A percentile compares a stretch with the other conserved stretches of the same genome.
These are phyloP conservation scores for Pyrenula aspistea DNA, from an alignment of 495 filamentous ascomycete genomes.

Conservation along the genomic window DNA sequence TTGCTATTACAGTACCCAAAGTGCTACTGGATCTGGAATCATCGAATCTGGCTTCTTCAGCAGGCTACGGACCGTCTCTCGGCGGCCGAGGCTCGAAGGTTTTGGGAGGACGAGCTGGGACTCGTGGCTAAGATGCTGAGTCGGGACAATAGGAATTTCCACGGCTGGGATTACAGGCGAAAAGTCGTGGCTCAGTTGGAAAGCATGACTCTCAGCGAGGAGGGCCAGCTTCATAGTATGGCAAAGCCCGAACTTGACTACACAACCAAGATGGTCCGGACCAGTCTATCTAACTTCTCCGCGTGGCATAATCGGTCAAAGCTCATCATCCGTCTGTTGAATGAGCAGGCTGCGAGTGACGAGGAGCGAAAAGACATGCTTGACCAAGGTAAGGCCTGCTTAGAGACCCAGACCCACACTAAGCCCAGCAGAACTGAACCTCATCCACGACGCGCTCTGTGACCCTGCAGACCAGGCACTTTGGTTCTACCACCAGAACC, in stretches of 20 bases:
- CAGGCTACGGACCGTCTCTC: constrained; percentile 54
- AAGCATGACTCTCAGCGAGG: constrained; percentile 32
- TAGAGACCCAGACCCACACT: background rate
- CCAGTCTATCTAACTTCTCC: constrained; percentile 85
- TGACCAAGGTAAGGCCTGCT: constrained; percentile 46
- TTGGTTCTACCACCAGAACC: constrained; percentile 90
- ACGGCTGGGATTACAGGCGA: constrained; percentile 89
- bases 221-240: constrained; percentile 33
- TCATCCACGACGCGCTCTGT: constrained; percentile 67
- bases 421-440: constrained; percentile 46
- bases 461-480: constrained; percentile 86
- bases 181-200: constrained; percentile 61
- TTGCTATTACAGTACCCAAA: constrained; percentile 80
- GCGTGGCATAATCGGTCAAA: constrained; percentile 88
- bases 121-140: constrained; percentile 77
- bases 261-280: constrained; percentile 73
- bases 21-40: constrained; percentile 99
- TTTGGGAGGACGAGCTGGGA: constrained; percentile 76
- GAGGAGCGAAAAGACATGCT: constrained; percentile 53
- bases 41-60: constrained; percentile 77
- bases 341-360: constrained; percentile 52
- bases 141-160: constrained; percentile 85
- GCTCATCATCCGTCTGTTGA: constrained; percentile 64
- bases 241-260: constrained; percentile 76
- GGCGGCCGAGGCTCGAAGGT: constrained; percentile 31